Evolutionary conservation across 495 filamentous ascomycete genomes (phyloP), one percentile per base, ranked within the genome.

Genomic region (Annulohypoxylon nitens): DNA sequence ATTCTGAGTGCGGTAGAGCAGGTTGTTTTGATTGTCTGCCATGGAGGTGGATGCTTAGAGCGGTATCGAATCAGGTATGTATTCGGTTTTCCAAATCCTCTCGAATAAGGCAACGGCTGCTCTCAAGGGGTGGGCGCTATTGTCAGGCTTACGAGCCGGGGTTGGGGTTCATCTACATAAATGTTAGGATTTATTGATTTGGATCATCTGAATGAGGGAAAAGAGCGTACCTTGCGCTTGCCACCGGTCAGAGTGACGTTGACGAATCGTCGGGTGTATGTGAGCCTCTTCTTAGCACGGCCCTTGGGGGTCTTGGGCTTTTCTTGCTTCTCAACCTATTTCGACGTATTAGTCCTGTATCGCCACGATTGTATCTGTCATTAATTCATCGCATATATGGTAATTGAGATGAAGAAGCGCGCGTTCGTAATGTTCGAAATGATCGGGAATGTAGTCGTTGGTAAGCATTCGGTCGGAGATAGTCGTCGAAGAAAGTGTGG

Each of bases 171-270:
- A 86, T 86, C 83, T 86, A 34, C 36, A 26, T 23, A 25, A 9
- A 26, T 18, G 20, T 69, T 67, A 71, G 50, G 16, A 50, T 60
- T 4, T 16, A 11, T 58, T 41, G 67, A 36, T 18, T 34, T 30
- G 4, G 23, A 2, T 2, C 12, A 10, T 16, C 14, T 2, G 20
- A 8, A 41, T 4, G n/a, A 45, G 14, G 11, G 37, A 30, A 54
- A 59, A 51, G 50, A 61, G 53, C 79, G 72, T 65, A 97, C 94
- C 95, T 98, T 98, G 85, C 96, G 89, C 95, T 99, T 99, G 84
- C 96, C 96, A 84, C 96, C 96, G 67, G 96, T 97, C 90, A 98
- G 88, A 78, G 94, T 97, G 81, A 99, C 95, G 88, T 98, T 99
- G 75, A 99, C 97, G 89, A 99, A 99, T 76, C 96, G 94, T 82